Base-by-base conservation (phyloP, 345 rosid species). In the Camelina sativa region DNA sequence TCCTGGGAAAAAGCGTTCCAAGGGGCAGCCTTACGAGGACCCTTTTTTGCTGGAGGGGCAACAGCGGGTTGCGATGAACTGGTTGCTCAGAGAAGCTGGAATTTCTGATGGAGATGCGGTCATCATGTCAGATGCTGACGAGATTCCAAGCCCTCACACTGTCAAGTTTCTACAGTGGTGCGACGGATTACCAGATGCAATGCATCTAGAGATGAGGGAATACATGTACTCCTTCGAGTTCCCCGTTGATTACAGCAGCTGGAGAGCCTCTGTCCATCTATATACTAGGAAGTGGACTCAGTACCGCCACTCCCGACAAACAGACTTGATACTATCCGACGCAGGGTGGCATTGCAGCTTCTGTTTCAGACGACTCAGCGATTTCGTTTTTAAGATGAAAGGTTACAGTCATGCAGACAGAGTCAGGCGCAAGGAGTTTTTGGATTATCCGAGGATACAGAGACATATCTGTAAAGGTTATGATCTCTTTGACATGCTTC, bases 261-360 rank as follows among this genome's bases (percentile, higher is more conserved):
- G 99, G 97, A 83, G 96, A 44, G 84, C 97, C 10, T 79, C 91
- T 3, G 71, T 85, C 55, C 91, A 90, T 34, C 68, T 85, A 11
- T 90, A 78, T 22, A 69, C 79, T 32, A 75, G 78, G 5, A 66
- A 67, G 32, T 55, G 78, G 80, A 87, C 91, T 8, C 66, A 76
- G n/a, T 95, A 95, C 67, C 81, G 93, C 6, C 99, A 95, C 65
- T 90, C 96, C 0, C 85, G 98, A 44, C 91, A 84, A 70, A 75
- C 88, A 0, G 83, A 91, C 55, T 61, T 83, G 41, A 74, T 94
- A n/a, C 74, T 94, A 28, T 81, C 98, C 0, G 95, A 94, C 30
- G 95, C 96, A 16, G 97, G 97, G 13, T 94, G 98, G 97, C 98
- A 94, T 76, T 94, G 96, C 44, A 90, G 98, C 81, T 94, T 91